Evolutionary conservation across 192 early-diverging fungal species (phyloP).

Genomic region (Umbelopsis isabellina): DNA sequence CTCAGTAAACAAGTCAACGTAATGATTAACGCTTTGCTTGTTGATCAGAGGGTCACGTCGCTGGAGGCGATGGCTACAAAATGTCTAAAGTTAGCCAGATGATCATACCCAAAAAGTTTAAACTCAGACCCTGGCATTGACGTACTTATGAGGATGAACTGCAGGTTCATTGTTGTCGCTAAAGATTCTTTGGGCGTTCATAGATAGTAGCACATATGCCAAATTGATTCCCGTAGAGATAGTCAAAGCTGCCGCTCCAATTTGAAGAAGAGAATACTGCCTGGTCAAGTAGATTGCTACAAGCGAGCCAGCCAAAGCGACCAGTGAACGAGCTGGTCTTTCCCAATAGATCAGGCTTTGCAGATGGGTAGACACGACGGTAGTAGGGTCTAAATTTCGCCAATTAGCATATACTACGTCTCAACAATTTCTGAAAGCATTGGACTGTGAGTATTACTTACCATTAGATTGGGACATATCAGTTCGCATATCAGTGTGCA

Average conservation of each 20-base stretch:
- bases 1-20: conserved; percentile 9
- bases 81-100: not conserved
- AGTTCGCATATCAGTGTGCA: not conserved
- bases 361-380: conserved; percentile 20
- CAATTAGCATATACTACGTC: not conserved
- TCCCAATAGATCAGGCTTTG: conserved; percentile 36
- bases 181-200: conserved; percentile 22
- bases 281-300: conserved; percentile 23
- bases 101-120: not conserved
- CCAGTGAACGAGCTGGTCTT: conserved; percentile 23
- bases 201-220: conserved; percentile 24
- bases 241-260: conserved; percentile 22
- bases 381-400: conserved; percentile 19
- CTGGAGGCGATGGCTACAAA: conserved; percentile 6
- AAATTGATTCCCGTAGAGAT: conserved; percentile 22
- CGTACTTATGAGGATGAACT: conserved; percentile 7
- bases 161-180: conserved; percentile 17
- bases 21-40: conserved; percentile 13
- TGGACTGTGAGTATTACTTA: not conserved
- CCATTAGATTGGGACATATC: not conserved
- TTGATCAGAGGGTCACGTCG: conserved; percentile 10
- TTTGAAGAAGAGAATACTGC: conserved; percentile 29
- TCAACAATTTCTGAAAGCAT: not conserved
- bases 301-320: not conserved
- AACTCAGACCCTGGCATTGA: not conserved